These are phyloP conservation scores for Myxozyma udenii DNA, from an alignment of 805 yeast species.

Conservation along the genomic window DNA sequence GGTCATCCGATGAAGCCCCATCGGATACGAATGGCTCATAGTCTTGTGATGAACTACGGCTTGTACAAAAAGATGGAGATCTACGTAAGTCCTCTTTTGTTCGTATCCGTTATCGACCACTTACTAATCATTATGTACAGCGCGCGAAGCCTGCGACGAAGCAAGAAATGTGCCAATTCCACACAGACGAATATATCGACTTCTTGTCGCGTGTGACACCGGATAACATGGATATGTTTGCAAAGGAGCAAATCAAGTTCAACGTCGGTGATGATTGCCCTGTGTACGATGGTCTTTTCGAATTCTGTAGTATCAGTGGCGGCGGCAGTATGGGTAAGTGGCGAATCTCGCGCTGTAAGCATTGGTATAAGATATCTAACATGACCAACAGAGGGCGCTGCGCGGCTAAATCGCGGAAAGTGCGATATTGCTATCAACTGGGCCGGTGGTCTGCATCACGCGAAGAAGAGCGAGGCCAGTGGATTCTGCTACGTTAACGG, in stretches of 20 bases:
- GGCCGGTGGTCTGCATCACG: slow-evolving; percentile 97
- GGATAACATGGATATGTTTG: slow-evolving; percentile 36
- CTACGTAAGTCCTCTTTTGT: slow-evolving; percentile 42
- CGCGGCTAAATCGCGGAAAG: slow-evolving; percentile 79
- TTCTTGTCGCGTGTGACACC: slow-evolving; percentile 42
- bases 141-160: slow-evolving; percentile 97
- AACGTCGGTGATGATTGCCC: slow-evolving; percentile 98
- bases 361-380: background rate
- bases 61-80: slow-evolving; percentile 95
- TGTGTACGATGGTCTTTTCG: slow-evolving; percentile 90
- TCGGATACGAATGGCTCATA: slow-evolving; percentile 97
- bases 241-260: slow-evolving; percentile 87
- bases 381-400: slow-evolving; percentile 58
- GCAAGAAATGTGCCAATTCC: slow-evolving; percentile 97
- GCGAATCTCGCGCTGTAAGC: background rate
- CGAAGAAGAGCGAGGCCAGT: slow-evolving; percentile 88
- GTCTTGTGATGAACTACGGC: slow-evolving; percentile 94
- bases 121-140: slow-evolving; percentile 21
- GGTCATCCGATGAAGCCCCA: slow-evolving; percentile 99
- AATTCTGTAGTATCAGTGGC: slow-evolving; percentile 80
- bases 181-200: slow-evolving; percentile 95
- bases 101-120: background rate
- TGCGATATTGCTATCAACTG: slow-evolving; percentile 93
- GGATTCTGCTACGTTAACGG: slow-evolving; percentile 90
- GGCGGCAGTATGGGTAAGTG: slow-evolving; percentile 80